These are phyloP conservation scores for Pseudozyma flocculosa DNA, from an alignment of 1,284 basidiomycete species.

Conservation along the genomic window DNA sequence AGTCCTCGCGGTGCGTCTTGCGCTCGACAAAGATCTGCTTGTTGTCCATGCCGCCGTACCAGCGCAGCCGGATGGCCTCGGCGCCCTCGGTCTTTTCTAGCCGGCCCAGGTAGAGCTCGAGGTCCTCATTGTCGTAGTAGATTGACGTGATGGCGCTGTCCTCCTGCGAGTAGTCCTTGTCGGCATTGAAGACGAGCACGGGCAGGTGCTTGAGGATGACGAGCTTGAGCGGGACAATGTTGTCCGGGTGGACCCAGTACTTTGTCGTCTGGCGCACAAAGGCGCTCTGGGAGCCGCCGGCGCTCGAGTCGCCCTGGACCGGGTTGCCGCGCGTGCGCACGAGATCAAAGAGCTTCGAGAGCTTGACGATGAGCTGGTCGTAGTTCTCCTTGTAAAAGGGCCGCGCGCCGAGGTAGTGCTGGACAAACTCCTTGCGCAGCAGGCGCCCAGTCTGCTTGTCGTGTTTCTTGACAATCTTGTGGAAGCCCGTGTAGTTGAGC, in stretches of 20 bases:
- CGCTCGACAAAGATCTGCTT: slow-evolving; percentile 92
- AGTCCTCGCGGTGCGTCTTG: slow-evolving; percentile 97
- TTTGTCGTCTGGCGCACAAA: slow-evolving; percentile 98
- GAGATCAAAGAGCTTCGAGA: slow-evolving; percentile 92
- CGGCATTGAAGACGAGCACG: slow-evolving; percentile 81
- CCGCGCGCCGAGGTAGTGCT: slow-evolving; percentile 87
- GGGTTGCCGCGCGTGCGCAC: slow-evolving; percentile 94
- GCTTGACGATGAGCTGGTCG: slow-evolving; percentile 89
- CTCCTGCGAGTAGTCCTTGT: slow-evolving; percentile 86
- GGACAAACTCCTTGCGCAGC: slow-evolving; percentile 68
- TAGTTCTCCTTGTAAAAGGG: slow-evolving; percentile 84
- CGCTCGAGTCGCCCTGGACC: slow-evolving; percentile 85
- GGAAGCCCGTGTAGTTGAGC: slow-evolving; percentile 90
- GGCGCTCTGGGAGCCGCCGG: slow-evolving; percentile 91
- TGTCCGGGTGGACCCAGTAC: slow-evolving; percentile 80
- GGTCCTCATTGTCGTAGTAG: slow-evolving; percentile 90
- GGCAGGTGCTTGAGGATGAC: slow-evolving; percentile 83
- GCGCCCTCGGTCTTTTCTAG: slow-evolving; percentile 98
- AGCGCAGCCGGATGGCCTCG: slow-evolving; percentile 90
- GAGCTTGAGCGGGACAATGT: slow-evolving; percentile 92
- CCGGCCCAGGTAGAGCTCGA: slow-evolving; percentile 95
- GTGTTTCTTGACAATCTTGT: slow-evolving; percentile 98
- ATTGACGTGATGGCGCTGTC: slow-evolving; percentile 84
- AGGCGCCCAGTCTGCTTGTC: slow-evolving; percentile 69
- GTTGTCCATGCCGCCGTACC: slow-evolving; percentile 87